phyloP scores from a whole-genome alignment of 192 early-diverging fungal genomes.

The Backusella liffmaniae region DNA sequence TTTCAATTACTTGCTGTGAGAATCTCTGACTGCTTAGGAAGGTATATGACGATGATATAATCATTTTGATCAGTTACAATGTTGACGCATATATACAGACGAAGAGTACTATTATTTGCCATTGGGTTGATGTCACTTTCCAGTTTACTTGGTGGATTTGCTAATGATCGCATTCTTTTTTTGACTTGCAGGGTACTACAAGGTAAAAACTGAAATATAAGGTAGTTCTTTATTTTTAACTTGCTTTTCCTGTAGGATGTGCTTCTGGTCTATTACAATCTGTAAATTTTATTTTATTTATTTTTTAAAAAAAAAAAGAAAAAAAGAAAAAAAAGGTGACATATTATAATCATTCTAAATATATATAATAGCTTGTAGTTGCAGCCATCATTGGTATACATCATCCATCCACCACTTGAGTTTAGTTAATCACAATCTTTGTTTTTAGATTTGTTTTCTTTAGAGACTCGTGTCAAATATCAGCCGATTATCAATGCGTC shows the following conservation, averaged over 20 bases:
- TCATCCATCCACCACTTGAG: not conserved
- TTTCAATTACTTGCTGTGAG: not conserved
- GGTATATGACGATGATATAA: not conserved
- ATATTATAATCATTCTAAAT: not conserved
- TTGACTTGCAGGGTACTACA: not conserved
- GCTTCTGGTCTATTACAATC: not conserved
- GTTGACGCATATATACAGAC: not conserved
- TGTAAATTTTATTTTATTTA: too few relatives aligned
- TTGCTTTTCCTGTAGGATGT: not conserved
- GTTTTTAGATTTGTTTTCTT: not conserved
- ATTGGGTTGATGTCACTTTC: not conserved
- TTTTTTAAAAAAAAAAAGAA: not conserved
- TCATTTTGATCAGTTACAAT: not conserved
- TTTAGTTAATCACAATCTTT: not conserved
- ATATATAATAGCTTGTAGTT: not conserved
- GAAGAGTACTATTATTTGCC: not conserved
- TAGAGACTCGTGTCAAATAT: not conserved
- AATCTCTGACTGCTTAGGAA: not conserved
- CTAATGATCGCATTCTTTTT: not conserved
- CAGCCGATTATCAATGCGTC: not conserved
- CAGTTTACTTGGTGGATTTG: not conserved
- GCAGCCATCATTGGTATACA: not conserved
- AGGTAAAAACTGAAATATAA: not conserved
- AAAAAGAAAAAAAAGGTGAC: not conserved
- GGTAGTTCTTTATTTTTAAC: not conserved